Evolutionary conservation across 768 basidiomycete genomes (phyloP).

Genomic region (Boletus patriciae): DNA sequence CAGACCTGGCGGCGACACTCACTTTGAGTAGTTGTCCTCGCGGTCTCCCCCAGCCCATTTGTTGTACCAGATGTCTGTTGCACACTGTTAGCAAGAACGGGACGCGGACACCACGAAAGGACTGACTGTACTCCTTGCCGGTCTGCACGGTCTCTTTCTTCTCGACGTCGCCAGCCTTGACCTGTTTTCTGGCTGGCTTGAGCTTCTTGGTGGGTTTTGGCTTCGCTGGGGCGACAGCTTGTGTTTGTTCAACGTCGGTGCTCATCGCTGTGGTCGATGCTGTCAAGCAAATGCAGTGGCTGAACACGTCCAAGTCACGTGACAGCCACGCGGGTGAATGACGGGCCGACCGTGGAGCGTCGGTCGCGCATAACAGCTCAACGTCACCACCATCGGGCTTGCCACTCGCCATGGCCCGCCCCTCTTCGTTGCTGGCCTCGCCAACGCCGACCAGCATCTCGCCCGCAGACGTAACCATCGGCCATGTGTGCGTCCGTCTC

Average conservation of each 20-base stretch:
- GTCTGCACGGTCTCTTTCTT: constrained; percentile 88
- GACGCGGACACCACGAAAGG: neutral
- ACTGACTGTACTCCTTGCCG: constrained; percentile 94
- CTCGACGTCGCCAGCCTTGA: constrained; percentile 86
- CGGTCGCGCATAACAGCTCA: constrained; percentile 1
- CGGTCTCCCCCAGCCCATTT: constrained; percentile 99
- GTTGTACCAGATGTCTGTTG: constrained; percentile 93
- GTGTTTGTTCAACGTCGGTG: constrained; percentile 26
- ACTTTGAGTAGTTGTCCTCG: constrained; percentile 96
- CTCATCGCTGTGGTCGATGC: constrained; percentile 30
- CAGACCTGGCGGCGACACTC: constrained; percentile 28
- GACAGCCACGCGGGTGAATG: constrained; percentile 19
- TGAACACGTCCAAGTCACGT: constrained; percentile 18
- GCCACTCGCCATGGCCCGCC: constrained; percentile 47
- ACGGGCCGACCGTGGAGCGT: constrained; percentile 15
- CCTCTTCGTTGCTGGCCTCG: constrained; percentile 45
- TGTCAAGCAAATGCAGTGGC: neutral
- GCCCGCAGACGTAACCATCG: constrained; percentile 51
- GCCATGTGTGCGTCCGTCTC: constrained; percentile 55
- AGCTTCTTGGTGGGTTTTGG: constrained; percentile 57
- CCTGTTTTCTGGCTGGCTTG: constrained; percentile 92
- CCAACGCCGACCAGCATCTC: constrained; percentile 41
- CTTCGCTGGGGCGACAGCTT: constrained; percentile 16
- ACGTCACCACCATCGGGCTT: constrained; percentile 11
- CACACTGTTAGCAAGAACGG: constrained; percentile 10